A percentile compares a stretch with the other conserved stretches of the same genome.
Evolutionary conservation across 495 filamentous ascomycete species (phyloP).

Genomic region (Xylaria castorea): DNA sequence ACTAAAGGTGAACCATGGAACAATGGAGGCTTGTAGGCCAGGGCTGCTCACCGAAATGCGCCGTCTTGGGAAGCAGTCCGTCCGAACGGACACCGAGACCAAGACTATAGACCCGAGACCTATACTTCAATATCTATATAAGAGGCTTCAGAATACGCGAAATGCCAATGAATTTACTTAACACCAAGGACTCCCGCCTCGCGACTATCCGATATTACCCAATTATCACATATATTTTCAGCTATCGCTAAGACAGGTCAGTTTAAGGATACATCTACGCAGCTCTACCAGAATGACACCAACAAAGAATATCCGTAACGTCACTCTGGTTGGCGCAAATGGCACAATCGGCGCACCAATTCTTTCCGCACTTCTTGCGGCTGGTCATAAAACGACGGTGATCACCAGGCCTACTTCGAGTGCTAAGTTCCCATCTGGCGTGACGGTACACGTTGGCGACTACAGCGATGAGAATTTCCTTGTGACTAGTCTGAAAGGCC

Average conservation of each 20-base stretch:
- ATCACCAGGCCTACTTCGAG: slow-evolving; percentile 43
- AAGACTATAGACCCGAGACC: neutral
- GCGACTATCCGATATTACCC: neutral
- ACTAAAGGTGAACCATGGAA: neutral
- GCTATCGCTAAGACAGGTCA: neutral
- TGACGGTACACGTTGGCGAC: slow-evolving; percentile 22
- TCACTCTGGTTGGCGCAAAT: slow-evolving; percentile 46
- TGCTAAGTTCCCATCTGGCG: slow-evolving; percentile 25
- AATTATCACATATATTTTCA: neutral
- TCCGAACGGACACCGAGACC: slow-evolving; percentile 17
- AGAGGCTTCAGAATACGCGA: neutral
- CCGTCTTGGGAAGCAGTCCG: neutral
- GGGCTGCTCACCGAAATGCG: neutral
- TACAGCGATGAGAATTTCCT: slow-evolving; percentile 31
- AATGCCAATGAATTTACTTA: neutral
- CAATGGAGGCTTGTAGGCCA: neutral
- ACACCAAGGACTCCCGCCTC: neutral
- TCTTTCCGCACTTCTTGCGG: slow-evolving; percentile 40
- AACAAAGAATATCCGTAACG: slow-evolving; percentile 34
- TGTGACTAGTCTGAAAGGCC: slow-evolving; percentile 31
- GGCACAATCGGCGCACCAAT: slow-evolving; percentile 48
- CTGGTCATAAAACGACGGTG: slow-evolving; percentile 41
- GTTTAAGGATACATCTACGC: neutral
- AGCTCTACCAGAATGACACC: neutral
- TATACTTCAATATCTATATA: neutral